Base-by-base conservation (phyloP, 345 rosid species). In the Populus ilicifolia region DNA sequence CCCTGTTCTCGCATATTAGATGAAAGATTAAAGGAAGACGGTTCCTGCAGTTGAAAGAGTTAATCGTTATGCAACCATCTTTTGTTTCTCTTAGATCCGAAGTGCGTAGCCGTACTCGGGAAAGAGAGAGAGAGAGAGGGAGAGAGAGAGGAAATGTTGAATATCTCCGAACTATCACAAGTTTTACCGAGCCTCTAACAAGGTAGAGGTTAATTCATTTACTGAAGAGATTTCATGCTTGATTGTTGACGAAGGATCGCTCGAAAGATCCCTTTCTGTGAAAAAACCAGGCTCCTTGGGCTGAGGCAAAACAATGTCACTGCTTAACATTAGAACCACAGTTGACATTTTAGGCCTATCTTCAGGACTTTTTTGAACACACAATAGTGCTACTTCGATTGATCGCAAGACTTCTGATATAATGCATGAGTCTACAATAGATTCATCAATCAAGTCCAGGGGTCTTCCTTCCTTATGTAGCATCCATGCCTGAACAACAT, bases 271-370 rank as follows among this genome's bases (percentile, higher is more conserved):
- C n/a, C 75, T 79, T 70, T 70, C 75, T 7, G 70, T 35, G 68
- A 74, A 79, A 38, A 79, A 79, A 4, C 82, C 78, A 8, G 78
- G 82, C 65, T 69, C 50, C 38, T 69, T 75, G 63, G 79, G 76
- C 23, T 75, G 33, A 29, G 71, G 70, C 70, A 79, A 46, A 14
- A 64, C 21, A 29, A 46, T 36, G 35, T 79, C 78, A 63, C 75
- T 70, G 5, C 33, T 36, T 36, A 74, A 35, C 82, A 79, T 79
- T 20, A 69, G 35, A 17, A 79, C 78, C 63, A 74, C 78, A n/a
- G n/a, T 23, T 69, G 82, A 74, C 78, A 79, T 79, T 38, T 10
- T 74, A 9, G 78, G 82, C 64, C 75, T 69, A 17, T 74, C 75
- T 39, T 74, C 70, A 17, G 70, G 78, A 62, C 30, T 69, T 9